Percentiles rank a stretch among this genome's conserved stretches.
Conservation (phyloP, 495 filamentous ascomycete genomes). For the Podospora appendiculata region DNA sequence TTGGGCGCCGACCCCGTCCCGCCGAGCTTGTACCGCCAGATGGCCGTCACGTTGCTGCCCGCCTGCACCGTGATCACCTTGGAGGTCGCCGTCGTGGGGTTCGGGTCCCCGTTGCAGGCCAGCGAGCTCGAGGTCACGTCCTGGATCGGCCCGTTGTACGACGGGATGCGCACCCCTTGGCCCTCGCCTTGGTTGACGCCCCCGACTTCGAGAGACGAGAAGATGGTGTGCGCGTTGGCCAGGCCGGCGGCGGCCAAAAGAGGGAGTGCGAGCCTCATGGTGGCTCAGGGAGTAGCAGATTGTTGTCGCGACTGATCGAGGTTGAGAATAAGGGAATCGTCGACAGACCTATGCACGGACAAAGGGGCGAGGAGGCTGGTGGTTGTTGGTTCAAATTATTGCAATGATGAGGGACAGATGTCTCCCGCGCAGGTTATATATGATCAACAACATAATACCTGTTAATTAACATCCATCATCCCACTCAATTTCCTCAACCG, state of each 20-base stretch:
- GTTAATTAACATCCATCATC: not conserved
- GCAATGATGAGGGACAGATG: not conserved
- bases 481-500: not conserved
- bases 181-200: conserved; percentile 22
- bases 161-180: conserved; percentile 18
- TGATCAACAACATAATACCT: not conserved
- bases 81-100: conserved; percentile 37
- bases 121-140: conserved; percentile 43
- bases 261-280: conserved; percentile 21
- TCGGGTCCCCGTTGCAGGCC: conserved; percentile 49
- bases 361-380: no score
- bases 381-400: no score
- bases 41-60: conserved; percentile 23
- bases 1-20: conserved; percentile 25
- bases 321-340: not conserved
- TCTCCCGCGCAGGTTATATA: not conserved
- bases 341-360: no score
- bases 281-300: not conserved
- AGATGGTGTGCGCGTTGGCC: conserved; percentile 26
- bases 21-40: conserved; percentile 42
- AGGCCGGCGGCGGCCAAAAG: conserved; percentile 12
- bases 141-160: conserved; percentile 39
- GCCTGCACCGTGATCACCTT: conserved; percentile 27
- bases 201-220: conserved; percentile 20
- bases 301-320: no score